These are phyloP conservation scores for Pythium periplocum DNA, from an alignment of 352 stramenopile genomes.

Conservation along the genomic window DNA sequence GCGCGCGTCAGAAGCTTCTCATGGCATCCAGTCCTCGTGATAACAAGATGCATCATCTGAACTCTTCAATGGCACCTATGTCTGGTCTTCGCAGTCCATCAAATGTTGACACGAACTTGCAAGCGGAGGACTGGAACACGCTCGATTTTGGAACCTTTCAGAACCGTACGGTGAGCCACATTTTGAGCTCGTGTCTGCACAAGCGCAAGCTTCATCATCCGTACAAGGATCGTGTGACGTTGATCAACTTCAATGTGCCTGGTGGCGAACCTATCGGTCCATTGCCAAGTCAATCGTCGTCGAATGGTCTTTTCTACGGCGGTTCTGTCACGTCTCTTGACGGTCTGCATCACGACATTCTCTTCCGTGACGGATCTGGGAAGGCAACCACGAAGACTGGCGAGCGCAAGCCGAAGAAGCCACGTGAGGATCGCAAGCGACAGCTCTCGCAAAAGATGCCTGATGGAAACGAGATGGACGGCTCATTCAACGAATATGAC, in stretches of 20 bases:
- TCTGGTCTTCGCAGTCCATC: constrained; percentile 35
- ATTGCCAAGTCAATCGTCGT: constrained; percentile 3
- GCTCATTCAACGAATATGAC: constrained; percentile 7
- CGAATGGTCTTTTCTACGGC: neutral
- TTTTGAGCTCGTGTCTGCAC: constrained; percentile 76
- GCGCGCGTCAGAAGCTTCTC: constrained; percentile 19
- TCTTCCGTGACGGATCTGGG: no score
- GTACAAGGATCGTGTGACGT: constrained; percentile 82
- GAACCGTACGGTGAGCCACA: constrained; percentile 81
- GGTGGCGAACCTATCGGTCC: constrained; percentile 21
- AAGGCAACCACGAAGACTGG: constrained; percentile 8
- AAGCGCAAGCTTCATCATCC: constrained; percentile 78
- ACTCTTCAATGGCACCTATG: neutral
- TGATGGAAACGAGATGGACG: constrained; percentile 11
- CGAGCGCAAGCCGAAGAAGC: constrained; percentile 21
- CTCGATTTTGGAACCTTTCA: constrained; percentile 79
- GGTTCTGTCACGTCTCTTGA: no score
- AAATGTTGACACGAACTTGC: constrained; percentile 47
- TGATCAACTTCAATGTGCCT: constrained; percentile 79
- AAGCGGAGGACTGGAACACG: constrained; percentile 74
- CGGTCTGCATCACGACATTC: no score
- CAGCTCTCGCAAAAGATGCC: constrained; percentile 10
- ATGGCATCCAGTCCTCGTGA: constrained; percentile 55
- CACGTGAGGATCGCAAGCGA: constrained; percentile 11
- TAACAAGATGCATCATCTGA: constrained; percentile 19